phyloP scores from a whole-genome alignment of 352 stramenopile genomes.

The Globisporangium middletonii region DNA sequence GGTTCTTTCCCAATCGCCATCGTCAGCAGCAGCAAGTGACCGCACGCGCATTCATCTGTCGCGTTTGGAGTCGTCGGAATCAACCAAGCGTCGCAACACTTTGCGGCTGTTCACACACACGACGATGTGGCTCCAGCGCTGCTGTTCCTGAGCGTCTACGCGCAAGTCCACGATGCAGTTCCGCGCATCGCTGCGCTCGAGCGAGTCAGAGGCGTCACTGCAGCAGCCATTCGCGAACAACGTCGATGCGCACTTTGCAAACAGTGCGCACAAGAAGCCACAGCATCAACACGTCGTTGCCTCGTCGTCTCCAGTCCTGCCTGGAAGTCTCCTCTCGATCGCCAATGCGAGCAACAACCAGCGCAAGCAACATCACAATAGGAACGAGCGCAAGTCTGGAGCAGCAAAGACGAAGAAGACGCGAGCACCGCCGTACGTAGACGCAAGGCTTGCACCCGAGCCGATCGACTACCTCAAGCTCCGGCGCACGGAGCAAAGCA shows the following conservation, averaged over 20 bases:
- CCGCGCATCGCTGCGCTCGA: background rate
- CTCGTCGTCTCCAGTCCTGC: background rate
- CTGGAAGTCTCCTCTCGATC: conserved; percentile 7
- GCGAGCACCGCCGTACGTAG: background rate
- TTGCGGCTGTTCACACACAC: background rate
- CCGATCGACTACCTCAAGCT: conserved; percentile 63
- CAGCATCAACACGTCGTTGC: background rate
- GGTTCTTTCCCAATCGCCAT: conserved; percentile 5
- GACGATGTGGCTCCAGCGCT: background rate
- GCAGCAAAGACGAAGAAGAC: background rate
- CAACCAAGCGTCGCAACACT: background rate
- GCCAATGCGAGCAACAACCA: conserved; percentile 1
- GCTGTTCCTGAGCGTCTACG: background rate
- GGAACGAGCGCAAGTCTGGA: background rate
- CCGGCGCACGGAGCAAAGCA: conserved; percentile 53
- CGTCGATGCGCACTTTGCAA: background rate
- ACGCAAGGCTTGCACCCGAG: conserved; percentile 18
- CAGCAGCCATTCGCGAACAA: background rate
- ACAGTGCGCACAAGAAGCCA: conserved; percentile 1
- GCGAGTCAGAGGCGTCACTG: background rate
- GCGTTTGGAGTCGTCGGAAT: no score
- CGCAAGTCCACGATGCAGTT: conserved; percentile 8
- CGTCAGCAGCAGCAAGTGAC: background rate
- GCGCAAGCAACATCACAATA: conserved; percentile 1
- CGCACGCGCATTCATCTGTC: background rate